Base-by-base conservation (phyloP, 768 basidiomycete species). In the button mushroom (Agaricus bisporus) region DNA sequence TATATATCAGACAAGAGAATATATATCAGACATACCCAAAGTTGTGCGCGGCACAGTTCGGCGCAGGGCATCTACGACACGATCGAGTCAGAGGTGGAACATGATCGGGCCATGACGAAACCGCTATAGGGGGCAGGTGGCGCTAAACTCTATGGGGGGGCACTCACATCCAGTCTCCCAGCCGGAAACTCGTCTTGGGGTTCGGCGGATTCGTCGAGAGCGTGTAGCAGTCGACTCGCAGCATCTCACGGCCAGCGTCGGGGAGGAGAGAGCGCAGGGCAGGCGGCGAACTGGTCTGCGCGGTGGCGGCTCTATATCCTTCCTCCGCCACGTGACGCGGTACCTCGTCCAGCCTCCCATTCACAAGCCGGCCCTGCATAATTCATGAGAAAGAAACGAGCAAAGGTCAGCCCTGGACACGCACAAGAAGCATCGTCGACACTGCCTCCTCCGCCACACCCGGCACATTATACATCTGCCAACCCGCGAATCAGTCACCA, bases 101-200 rank as follows among this genome's bases (percentile, higher is more conserved):
- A 36, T 36, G 17, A 39, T 36, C 39, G 55, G 57, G 59, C 61
- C 61, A 59, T 47, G 57, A 56, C 42, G 58, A 60, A 54, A 28
- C 45, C 55, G 58, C 47, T n/a, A 48, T 29, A 56, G 41, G 43
- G 43, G 18, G 51, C 14, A 47, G n/a, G 52, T 53, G 52, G 52
- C n/a, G 45, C 37, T 45, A 11, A 44, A 20, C 15, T 7, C 47
- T 44, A 28, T 53, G 47, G 43, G 53, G 38, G 52, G 53, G 35
- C 25, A 81, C 85, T 70, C 63, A 87, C 85, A 88, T 85, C 86
- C 86, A 88, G 62, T 88, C 86, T 14, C 86, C 86, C 4, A 77
- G 69, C 59, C 86, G 73, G 66, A 87, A 88, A 59, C 72, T 80
- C 2, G 78, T 80, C 60, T 78, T 76, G 12, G 83, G 81, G 62